Conservation (phyloP, 371 early-diverging fungal species). For the Zopfochytrium polystomum region DNA sequence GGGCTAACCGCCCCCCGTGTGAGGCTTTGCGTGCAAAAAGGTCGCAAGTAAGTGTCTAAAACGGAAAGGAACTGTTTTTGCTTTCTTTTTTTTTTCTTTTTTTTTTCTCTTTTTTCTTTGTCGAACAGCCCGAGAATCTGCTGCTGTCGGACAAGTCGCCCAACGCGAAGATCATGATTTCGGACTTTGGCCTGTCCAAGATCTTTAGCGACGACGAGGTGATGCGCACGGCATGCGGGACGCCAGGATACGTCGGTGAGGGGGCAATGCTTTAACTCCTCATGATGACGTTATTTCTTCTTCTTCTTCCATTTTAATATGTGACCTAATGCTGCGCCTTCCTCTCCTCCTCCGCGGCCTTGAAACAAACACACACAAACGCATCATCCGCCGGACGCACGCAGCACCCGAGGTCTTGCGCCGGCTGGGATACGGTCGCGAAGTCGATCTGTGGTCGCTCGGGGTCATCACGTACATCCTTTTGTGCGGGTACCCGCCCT, state of each 20-base stretch:
- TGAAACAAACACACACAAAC: too few relatives aligned
- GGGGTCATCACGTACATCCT: slow-evolving; percentile 98
- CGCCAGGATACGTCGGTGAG: slow-evolving; percentile 86
- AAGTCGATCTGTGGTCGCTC: slow-evolving; percentile 97
- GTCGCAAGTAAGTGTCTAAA: not conserved
- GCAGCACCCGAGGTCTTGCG: slow-evolving; percentile 88
- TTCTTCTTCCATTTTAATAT: slow-evolving; percentile 3
- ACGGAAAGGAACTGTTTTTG: not conserved
- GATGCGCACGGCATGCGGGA: slow-evolving; percentile 86
- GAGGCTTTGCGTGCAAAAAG: too few relatives aligned
- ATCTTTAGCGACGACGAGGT: slow-evolving; percentile 66
- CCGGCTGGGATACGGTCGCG: slow-evolving; percentile 71
- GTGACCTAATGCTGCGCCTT: not conserved
- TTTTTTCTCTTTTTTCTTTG: too few relatives aligned
- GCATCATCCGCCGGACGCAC: too few relatives aligned
- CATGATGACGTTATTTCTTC: not conserved
- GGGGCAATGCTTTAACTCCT: not conserved
- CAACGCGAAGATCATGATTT: slow-evolving; percentile 74
- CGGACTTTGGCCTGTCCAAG: slow-evolving; percentile 94
- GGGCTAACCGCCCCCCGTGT: too few relatives aligned
- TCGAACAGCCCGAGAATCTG: slow-evolving; percentile 73
- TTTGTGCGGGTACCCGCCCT: slow-evolving; percentile 94
- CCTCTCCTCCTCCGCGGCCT: slow-evolving; percentile 1
- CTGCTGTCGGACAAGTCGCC: slow-evolving; percentile 60
- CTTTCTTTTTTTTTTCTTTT: not conserved